phyloP scores from a whole-genome alignment of 352 stramenopile genomes.

The Phytophthora lateralis region DNA sequence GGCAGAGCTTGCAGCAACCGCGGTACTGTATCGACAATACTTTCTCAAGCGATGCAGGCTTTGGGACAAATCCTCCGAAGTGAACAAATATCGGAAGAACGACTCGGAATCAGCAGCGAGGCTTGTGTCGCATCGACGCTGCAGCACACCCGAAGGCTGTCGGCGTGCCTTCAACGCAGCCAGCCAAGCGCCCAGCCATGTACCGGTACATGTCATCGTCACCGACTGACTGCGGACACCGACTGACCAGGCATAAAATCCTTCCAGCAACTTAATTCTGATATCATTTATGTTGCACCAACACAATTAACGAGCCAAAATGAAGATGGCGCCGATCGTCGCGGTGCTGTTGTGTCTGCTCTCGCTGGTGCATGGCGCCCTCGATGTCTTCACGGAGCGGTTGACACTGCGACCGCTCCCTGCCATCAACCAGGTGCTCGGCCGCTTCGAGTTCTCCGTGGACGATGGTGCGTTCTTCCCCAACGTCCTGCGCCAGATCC shows the following conservation, averaged over 20 bases:
- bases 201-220: too few relatives aligned
- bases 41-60: too few relatives aligned
- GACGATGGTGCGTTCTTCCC: constrained; percentile 44
- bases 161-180: too few relatives aligned
- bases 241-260: not conserved
- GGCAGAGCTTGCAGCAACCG: not conserved
- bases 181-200: too few relatives aligned
- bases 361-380: constrained; percentile 12
- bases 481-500: constrained; percentile 68
- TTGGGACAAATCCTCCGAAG: not conserved
- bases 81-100: not conserved
- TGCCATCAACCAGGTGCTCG: constrained; percentile 50
- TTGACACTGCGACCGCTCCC: constrained; percentile 60
- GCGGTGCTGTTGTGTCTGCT: constrained; percentile 24
- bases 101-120: too few relatives aligned
- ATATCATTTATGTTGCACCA: not conserved
- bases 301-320: not conserved
- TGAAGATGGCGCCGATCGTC: constrained; percentile 12
- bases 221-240: too few relatives aligned
- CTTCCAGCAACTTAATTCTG: constrained; percentile 2
- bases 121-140: too few relatives aligned
- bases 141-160: too few relatives aligned
- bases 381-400: constrained; percentile 50
- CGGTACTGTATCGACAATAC: not conserved
- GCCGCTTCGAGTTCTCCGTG: constrained; percentile 60